phyloP scores from a whole-genome alignment of 163 green algal species.

The Scenedesmus sp. region DNA sequence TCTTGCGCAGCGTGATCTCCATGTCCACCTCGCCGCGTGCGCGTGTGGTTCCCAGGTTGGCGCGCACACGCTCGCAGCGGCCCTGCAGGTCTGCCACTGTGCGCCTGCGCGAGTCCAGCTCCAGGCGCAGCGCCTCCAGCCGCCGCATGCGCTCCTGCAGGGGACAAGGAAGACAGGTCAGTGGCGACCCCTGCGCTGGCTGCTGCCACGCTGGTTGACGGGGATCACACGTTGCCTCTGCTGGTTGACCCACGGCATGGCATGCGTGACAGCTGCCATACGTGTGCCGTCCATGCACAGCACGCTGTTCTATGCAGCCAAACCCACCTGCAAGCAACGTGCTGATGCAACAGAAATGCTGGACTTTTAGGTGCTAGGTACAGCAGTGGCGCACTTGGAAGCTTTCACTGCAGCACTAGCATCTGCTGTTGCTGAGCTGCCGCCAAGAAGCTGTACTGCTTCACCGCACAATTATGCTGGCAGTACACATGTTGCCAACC shows the following conservation, averaged over 20 bases:
- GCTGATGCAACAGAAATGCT: neutral
- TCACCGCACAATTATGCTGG: neutral
- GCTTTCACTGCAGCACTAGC: too few species aligned
- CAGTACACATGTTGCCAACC: neutral
- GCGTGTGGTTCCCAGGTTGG: slow-evolving; percentile 56
- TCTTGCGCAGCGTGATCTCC: slow-evolving; percentile 56
- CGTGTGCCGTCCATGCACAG: neutral
- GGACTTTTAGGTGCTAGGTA: too few species aligned
- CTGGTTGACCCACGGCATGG: neutral
- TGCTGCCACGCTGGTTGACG: too few species aligned
- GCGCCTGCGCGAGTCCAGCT: slow-evolving; percentile 88
- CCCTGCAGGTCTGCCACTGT: slow-evolving; percentile 71
- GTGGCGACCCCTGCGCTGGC: too few species aligned
- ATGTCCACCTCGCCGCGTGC: slow-evolving; percentile 52
- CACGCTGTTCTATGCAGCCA: neutral
- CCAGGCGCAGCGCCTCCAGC: slow-evolving; percentile 87
- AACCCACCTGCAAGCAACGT: neutral
- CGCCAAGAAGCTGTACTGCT: neutral
- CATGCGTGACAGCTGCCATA: neutral
- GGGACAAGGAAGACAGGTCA: neutral
- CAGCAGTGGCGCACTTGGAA: too few species aligned
- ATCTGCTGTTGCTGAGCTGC: neutral
- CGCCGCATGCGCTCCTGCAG: slow-evolving; percentile 85
- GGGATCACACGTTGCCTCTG: neutral
- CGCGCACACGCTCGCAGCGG: slow-evolving; percentile 62